Evolutionary conservation across 495 filamentous ascomycete species (phyloP), one percentile per base, ranked within the genome.

Genomic region (Immersiella caudata): DNA sequence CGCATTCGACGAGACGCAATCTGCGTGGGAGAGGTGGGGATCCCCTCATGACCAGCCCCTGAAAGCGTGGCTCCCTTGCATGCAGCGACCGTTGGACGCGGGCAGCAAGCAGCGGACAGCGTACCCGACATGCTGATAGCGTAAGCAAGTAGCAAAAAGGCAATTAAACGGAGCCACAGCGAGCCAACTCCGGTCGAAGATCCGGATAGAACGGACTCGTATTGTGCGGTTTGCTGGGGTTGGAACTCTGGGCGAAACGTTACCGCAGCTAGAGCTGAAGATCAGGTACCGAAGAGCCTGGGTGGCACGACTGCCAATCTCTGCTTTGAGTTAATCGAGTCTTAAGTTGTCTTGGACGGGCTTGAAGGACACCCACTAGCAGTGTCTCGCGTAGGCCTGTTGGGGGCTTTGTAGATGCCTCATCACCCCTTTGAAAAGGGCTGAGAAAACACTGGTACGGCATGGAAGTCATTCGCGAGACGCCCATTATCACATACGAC

Each of bases 21-120:
- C n/a, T n/a, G 40, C 52, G 52, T 26, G 52, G 21, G 25, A 24
- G 52, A 33, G n/a, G 52, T 26, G 52, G 52, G 52, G 52, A 55
- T 55, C 52, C 52, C 52, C 52, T 55, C 52, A 55, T 46, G 40
- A 2, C 33, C 33, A 36, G 40, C 40, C 40, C 40, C 2, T 6
- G 16, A 12, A 14, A 46, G 40, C 52, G 25, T 6, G 52, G 52
- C 24, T 26, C 52, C 52, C 52, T 55, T 55, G 52, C 52, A 55
- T 55, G 52, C 52, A 55, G 9, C 14, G 40, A 12, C 40, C 40
- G 40, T 46, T 14, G 16, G 40, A 14, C 52, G 20, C 52, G 1
- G 25, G 2, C 21, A 55, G 52, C 24, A n/a, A 55, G 52, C 52
- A 11, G 52, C 52, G 52, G 52, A 55, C 52, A 55, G 25, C 52